Evolutionary conservation across 805 yeast species (phyloP), one percentile per base, ranked within the genome.

Genomic region (Lachancea sp.): DNA sequence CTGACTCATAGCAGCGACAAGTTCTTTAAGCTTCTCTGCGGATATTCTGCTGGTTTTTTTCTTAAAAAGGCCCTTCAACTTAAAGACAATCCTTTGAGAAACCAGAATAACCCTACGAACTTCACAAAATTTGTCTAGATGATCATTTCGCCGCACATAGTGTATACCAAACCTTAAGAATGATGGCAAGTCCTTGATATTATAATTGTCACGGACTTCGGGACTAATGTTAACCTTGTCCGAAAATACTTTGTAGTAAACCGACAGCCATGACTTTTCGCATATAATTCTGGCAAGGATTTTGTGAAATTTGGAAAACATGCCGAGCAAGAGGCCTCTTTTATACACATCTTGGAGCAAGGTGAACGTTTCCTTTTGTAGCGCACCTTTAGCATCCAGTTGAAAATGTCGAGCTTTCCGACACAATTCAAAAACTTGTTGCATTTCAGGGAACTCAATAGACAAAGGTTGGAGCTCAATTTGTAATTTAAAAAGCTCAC

Each of bases 201-300:
- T 28, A 34, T 50, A 46, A 16, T 30, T 24, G 12, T 33, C 36
- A 12, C 49, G 31, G 11, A 32, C 39, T 3, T 45, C 43, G n/a
- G 40, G 42, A 12, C 30, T 24, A 9, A 32, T 11, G 23, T 8
- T 18, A 19, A 40, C 48, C 17, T 36, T 18, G 11, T 34, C 37
- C 16, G 29, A 39, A 48, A 46, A 41, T 32, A 45, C 33, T 19
- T 40, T 36, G 18, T 49, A 32, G 42, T 60, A 46, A 9, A 46
- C 29, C 13, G 43, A 29, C 36, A 56, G 45, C 68, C 59, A 42
- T 40, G 47, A 33, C 25, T 43, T 17, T 50, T 61, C 35, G 29
- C 48, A 23, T n/a, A 51, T 41, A 17, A 26, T 31, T 21, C 39
- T 9, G 15, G 46, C 39, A 16, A 43, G 12, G 41, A 44, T 23